phyloP scores from a whole-genome alignment of 352 stramenopile genomes.

The Phytopythium cucurbitacearum region DNA sequence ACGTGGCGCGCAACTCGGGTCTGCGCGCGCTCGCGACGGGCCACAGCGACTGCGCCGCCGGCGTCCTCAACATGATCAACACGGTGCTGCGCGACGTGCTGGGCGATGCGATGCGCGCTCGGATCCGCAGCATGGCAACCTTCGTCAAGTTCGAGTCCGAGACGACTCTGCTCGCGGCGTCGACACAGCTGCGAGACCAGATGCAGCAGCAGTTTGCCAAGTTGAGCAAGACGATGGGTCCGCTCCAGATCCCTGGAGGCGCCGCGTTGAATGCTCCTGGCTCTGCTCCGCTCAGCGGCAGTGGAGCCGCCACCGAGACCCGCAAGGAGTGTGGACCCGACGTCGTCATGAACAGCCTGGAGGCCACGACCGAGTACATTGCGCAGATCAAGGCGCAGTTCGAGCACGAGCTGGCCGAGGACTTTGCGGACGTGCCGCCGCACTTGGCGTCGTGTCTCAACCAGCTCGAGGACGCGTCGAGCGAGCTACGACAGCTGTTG shows the following conservation, averaged over 20 bases:
- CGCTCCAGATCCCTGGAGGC: slow-evolving; percentile 11
- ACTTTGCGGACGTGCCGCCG: slow-evolving; percentile 70
- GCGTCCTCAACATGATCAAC: slow-evolving; percentile 86
- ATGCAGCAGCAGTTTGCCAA: slow-evolving; percentile 86
- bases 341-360: slow-evolving; percentile 83
- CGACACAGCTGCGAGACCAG: slow-evolving; percentile 78
- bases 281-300: background rate
- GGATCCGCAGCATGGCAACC: slow-evolving; percentile 69
- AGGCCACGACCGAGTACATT: slow-evolving; percentile 73
- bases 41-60: slow-evolving; percentile 75
- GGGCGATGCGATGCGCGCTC: slow-evolving; percentile 72
- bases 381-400: slow-evolving; percentile 76
- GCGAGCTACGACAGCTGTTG: slow-evolving; percentile 70
- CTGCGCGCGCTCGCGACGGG: slow-evolving; percentile 77
- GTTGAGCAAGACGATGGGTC: slow-evolving; percentile 77
- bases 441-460: slow-evolving; percentile 71
- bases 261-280: slow-evolving; percentile 16
- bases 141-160: slow-evolving; percentile 56
- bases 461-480: slow-evolving; percentile 64
- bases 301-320: slow-evolving; percentile 19
- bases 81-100: slow-evolving; percentile 74
- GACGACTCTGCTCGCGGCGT: slow-evolving; percentile 45
- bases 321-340: slow-evolving; percentile 62
- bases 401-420: slow-evolving; percentile 57
- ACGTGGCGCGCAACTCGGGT: slow-evolving; percentile 77